Base-by-base conservation (phyloP, 164 flowering plant species). In the Cinnamomum micranthum region DNA sequence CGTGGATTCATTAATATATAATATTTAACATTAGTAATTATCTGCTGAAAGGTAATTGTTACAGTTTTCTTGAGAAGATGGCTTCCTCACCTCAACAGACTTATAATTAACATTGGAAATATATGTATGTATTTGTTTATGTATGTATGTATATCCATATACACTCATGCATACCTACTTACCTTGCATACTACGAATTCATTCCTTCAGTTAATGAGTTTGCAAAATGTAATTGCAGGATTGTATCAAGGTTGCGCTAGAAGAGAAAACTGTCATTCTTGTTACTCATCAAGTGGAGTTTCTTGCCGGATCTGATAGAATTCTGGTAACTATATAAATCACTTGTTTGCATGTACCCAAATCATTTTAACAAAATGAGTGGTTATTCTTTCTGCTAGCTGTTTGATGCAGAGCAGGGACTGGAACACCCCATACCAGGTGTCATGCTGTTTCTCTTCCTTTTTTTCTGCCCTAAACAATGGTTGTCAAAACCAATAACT, bases 201-300 rank as follows among this genome's bases (percentile, higher is more conserved):
- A 11, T 72, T 66, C 51, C 20, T 19, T 13, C 64, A 31, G 41
- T 58, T 58, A 76, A 65, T 67, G 41, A 69, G 50, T 63, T 67
- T 50, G 4, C 62, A 51, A 25, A 19, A 27, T 55, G 41, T 20
- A 35, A 77, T 71, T 83, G 79, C 87, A 94, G 96, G 93, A 90
- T 0, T 94, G 95, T 81, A 94, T 94, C 64, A 84, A 86, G 95
- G 74, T 28, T 68, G 90, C 92, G 59, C 84, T 94, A 4, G 78
- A 71, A 35, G 68, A 74, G 20, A 92, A 92, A 76, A 94, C 92
- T 22, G 95, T 94, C 52, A 82, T 94, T 78, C 85, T 94, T 50
- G 97, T 94, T 41, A 92, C 98, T 69, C 97, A 94, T 82, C 98
- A 94, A 87, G 94, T 92, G 23, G 98, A 94, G 77, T 94, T 92